Evolutionary conservation across 768 basidiomycete species (phyloP), one percentile per base, ranked within the genome.

Genomic region (Daedaleopsis sinensis): DNA sequence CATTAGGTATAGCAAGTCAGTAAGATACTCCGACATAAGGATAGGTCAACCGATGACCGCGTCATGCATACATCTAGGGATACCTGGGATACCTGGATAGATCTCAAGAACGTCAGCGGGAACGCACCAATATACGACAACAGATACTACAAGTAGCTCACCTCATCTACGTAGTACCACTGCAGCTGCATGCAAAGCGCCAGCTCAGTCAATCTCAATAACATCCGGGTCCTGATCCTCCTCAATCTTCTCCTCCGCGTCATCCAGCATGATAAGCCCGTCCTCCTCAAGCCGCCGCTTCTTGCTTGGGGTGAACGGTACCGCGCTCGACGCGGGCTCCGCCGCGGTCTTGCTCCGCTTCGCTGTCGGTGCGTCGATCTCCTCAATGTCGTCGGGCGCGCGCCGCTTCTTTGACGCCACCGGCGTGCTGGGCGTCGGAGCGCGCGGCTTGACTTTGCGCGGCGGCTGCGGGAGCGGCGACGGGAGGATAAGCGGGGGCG

Each of bases 241-340:
- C 37, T 79, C 80, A 35, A 87, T 70, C 65, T 72, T 67, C 64
- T 87, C 86, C 58, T 83, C 77, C 37, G 77, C 79, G 12, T 78
- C 76, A 36, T 90, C 89, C 71, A 94, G 72, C 66, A 91, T 63
- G 37, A 94, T 71, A 48, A 93, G 67, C 10, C 91, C 92, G 57
- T 93, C 91, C 67, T 89, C 86, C 50, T 93, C 91, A 58, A 93
- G 70, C 63, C 77, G 73, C 58, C 84, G 74, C 67, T 81, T 84
- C 76, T 91, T 90, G 67, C 82, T 88, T 16, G 88, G 88, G 66
- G 85, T 87, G 62, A 71, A 55, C 58, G 70, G 57, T 37, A 27
- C 46, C 36, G 1, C 70, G 73, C 46, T 76, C 74, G n/a, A n/a
- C 6, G n/a, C 62, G 6, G 35, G 39, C 11, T 42, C 39, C 39